phyloP scores from a whole-genome alignment of 2,329 filamentous ascomycete genomes.

The Mycosphaerella sp. region DNA sequence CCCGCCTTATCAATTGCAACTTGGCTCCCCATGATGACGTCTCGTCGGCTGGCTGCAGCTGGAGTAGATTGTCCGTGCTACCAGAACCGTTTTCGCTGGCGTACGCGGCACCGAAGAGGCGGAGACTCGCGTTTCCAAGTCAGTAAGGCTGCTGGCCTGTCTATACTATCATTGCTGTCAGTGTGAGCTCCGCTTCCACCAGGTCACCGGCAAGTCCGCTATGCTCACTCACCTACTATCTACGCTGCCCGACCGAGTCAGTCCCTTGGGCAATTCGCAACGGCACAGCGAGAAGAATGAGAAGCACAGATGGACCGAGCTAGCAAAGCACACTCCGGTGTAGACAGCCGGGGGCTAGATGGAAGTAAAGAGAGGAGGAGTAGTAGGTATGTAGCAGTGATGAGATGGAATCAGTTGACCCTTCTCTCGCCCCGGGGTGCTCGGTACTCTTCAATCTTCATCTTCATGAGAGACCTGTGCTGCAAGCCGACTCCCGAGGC shows the following conservation, averaged over 20 bases:
- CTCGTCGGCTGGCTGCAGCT: slow-evolving; percentile 12
- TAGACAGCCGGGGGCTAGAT: background rate
- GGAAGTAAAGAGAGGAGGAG: background rate
- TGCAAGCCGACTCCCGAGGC: too few species aligned
- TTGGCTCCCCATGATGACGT: slow-evolving; percentile 13
- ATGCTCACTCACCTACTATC: too few species aligned
- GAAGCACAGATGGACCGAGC: too few species aligned
- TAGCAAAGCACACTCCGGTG: too few species aligned
- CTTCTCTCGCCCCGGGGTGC: background rate
- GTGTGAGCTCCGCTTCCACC: background rate
- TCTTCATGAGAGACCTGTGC: too few species aligned
- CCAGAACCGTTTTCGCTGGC: background rate
- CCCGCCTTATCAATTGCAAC: slow-evolving; percentile 27
- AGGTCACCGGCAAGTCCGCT: too few species aligned
- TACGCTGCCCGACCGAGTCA: too few species aligned
- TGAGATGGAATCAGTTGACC: slow-evolving; percentile 3
- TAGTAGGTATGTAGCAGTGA: background rate
- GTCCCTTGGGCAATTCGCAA: too few species aligned
- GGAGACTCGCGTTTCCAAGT: background rate
- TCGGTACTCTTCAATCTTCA: background rate
- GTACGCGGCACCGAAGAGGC: background rate
- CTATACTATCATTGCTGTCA: background rate
- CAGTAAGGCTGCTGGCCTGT: background rate
- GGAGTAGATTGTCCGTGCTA: background rate
- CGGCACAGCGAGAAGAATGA: too few species aligned